Evolutionary conservation across 2,329 filamentous ascomycete species (phyloP).

Genomic region (Fusarium buharicum): DNA sequence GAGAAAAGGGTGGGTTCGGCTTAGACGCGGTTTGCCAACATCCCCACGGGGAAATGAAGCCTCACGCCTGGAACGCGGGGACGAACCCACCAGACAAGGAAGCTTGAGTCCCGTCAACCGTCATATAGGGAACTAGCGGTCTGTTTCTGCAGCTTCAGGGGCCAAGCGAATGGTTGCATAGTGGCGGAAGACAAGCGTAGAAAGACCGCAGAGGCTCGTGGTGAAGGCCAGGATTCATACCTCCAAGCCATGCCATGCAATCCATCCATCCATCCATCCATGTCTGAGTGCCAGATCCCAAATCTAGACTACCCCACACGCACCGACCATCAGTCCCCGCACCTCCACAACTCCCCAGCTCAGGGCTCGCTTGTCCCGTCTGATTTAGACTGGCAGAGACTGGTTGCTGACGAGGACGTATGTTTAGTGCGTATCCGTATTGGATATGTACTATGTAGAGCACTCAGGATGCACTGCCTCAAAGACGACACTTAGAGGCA

Average conservation of each 20-base stretch:
- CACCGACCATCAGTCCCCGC: conserved; percentile 41
- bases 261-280: not conserved
- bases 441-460: conserved; percentile 3
- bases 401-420: not conserved
- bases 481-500: not conserved
- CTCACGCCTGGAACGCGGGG: conserved; percentile 29
- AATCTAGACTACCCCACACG: conserved; percentile 44
- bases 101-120: conserved; percentile 22
- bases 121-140: conserved; percentile 14
- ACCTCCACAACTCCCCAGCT: conserved; percentile 39
- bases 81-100: not conserved
- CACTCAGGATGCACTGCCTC: not conserved
- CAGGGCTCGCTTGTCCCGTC: conserved; percentile 23
- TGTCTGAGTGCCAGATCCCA: conserved; percentile 32
- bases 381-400: conserved; percentile 10
- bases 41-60: conserved; percentile 39
- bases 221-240: conserved; percentile 25
- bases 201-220: conserved; percentile 21
- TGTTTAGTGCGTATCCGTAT: conserved; percentile 5
- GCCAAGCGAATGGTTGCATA: conserved; percentile 15
- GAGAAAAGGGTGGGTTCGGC: conserved; percentile 34
- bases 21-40: conserved; percentile 23
- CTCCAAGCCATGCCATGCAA: not conserved
- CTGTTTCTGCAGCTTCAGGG: conserved; percentile 24
- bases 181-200: not conserved